phyloP scores from a whole-genome alignment of 371 early-diverging fungal genomes.

The Mortierella sp. region DNA sequence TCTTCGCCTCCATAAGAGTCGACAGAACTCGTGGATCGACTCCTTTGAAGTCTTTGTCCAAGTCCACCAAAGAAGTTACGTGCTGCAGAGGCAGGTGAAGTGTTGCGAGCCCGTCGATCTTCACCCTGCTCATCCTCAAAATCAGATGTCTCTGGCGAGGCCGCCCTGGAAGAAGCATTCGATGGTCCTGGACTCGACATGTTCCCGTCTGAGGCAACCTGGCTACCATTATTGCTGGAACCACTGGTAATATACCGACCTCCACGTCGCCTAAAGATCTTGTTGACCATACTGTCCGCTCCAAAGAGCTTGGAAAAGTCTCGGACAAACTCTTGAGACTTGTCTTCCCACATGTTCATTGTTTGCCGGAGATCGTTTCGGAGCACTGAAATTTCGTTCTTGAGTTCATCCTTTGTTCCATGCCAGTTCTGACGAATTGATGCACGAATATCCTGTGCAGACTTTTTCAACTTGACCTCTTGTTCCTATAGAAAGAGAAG shows the following conservation, averaged over 20 bases:
- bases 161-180: no score
- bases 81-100: no score
- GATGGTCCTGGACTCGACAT: no score
- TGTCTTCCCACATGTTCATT: constrained; percentile 75
- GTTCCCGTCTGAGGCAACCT: no score
- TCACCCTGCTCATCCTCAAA: no score
- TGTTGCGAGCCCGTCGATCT: no score
- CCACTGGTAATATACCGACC: constrained; percentile 1
- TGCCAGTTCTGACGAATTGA: constrained; percentile 70
- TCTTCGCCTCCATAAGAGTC: no score
- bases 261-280: constrained; percentile 52
- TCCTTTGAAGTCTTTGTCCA: no score
- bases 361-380: constrained; percentile 75
- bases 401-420: constrained; percentile 67
- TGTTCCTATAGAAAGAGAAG: constrained; percentile 60
- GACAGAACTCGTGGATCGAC: no score
- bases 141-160: no score
- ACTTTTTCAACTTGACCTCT: constrained; percentile 80
- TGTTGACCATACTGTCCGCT: constrained; percentile 66
- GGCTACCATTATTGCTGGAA: not conserved
- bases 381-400: constrained; percentile 65
- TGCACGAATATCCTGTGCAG: constrained; percentile 71
- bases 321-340: constrained; percentile 75
- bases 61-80: no score
- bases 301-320: constrained; percentile 81